These are phyloP conservation scores for Fraxinus greggii DNA, from an alignment of 305 asterid genomes.

Conservation along the genomic window DNA sequence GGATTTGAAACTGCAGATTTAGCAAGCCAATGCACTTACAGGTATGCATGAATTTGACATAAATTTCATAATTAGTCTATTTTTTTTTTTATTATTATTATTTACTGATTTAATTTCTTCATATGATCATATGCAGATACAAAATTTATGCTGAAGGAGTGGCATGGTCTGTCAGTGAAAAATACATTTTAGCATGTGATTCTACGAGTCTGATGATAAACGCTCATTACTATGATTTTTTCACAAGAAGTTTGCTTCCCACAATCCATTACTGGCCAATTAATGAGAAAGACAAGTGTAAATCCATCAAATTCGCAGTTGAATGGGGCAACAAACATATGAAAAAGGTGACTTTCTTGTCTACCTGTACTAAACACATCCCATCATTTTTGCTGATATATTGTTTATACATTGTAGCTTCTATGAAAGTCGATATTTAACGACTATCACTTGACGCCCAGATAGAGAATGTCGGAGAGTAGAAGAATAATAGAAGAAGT, in stretches of 20 bases:
- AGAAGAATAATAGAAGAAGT: background rate
- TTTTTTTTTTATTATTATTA: background rate
- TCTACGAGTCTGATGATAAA: conserved; percentile 56
- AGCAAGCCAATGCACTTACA: conserved; percentile 66
- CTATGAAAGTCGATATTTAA: background rate
- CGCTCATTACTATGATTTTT: conserved; percentile 68
- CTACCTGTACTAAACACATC: background rate
- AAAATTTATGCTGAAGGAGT: conserved; percentile 80
- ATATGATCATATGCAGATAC: conserved; percentile 48
- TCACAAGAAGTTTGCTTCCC: conserved; percentile 68
- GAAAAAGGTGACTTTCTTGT: conserved; percentile 37
- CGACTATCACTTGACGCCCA: background rate
- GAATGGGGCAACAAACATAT: conserved; percentile 67
- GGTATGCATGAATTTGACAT: conserved; percentile 39
- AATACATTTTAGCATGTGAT: conserved; percentile 80
- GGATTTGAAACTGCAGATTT: conserved; percentile 59
- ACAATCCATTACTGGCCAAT: conserved; percentile 78
- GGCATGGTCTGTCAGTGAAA: conserved; percentile 86
- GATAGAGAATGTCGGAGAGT: background rate
- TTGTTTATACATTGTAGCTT: background rate
- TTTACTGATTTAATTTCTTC: background rate
- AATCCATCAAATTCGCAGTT: conserved; percentile 57
- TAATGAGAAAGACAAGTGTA: conserved; percentile 38
- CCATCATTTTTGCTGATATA: background rate
- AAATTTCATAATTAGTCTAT: background rate